Evolutionary conservation across 345 rosid species (phyloP).

Genomic region (Eucalyptus regnans): DNA sequence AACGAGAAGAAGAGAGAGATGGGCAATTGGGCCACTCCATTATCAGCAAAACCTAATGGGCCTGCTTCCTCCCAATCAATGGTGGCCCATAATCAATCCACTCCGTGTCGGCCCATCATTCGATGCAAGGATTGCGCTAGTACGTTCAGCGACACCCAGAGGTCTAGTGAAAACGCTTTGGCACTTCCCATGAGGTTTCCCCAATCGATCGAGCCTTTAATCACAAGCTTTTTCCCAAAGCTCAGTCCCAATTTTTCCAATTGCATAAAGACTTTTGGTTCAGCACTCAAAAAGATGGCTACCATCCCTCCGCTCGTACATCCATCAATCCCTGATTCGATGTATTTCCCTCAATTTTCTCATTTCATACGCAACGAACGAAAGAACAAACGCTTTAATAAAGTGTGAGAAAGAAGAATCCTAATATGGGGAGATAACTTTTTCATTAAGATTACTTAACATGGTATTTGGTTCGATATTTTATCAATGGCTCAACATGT

Average conservation of each 20-base stretch:
- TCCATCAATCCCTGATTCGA: not conserved
- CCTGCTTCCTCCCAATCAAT: not conserved
- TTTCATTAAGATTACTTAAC: not conserved
- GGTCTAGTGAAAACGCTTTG: not conserved
- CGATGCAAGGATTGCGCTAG: not conserved
- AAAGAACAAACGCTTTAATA: not conserved
- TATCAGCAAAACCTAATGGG: not conserved
- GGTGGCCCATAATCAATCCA: not conserved
- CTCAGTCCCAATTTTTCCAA: not conserved
- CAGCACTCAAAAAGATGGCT: not conserved
- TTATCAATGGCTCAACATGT: too few relatives aligned
- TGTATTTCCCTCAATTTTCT: not conserved
- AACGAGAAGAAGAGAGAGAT: not conserved
- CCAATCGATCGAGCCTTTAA: not conserved
- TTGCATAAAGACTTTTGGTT: not conserved
- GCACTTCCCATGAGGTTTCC: not conserved
- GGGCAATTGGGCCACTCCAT: not conserved
- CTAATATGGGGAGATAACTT: not conserved
- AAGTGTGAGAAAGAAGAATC: not conserved
- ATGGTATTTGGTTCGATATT: not conserved
- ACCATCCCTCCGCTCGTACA: not conserved
- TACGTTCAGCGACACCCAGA: not conserved
- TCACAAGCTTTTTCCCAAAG: not conserved
- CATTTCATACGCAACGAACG: not conserved
- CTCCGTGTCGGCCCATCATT: not conserved